These are phyloP conservation scores for Penicillium sp. DNA, from an alignment of 2,329 filamentous ascomycete genomes.

Conservation along the genomic window DNA sequence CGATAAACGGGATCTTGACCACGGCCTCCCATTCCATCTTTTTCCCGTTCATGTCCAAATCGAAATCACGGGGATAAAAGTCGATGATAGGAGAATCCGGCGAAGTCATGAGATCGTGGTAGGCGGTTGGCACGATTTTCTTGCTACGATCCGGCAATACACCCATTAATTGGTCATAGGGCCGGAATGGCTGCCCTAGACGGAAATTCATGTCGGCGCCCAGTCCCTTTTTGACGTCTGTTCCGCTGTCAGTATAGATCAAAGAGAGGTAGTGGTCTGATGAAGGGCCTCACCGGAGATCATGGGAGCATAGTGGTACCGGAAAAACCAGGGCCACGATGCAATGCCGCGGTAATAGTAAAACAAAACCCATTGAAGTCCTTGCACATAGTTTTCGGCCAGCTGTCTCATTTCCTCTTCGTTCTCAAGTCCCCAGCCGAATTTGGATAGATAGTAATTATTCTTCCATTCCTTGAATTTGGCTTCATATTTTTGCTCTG, in stretches of 20 bases:
- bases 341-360: slow-evolving; percentile 98
- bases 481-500: slow-evolving; percentile 78
- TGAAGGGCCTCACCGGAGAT: slow-evolving; percentile 62
- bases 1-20: slow-evolving; percentile 98
- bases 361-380: slow-evolving; percentile 93
- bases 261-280: no score
- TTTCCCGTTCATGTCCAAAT: slow-evolving; percentile 98
- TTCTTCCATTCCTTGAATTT: slow-evolving; percentile 94
- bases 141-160: slow-evolving; percentile 96
- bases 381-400: slow-evolving; percentile 94
- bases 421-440: slow-evolving; percentile 77
- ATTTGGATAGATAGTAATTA: slow-evolving; percentile 85
- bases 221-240: slow-evolving; percentile 82
- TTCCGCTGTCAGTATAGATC: slow-evolving; percentile 9
- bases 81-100: slow-evolving; percentile 88
- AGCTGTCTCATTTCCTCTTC: slow-evolving; percentile 74
- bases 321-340: slow-evolving; percentile 98
- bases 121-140: slow-evolving; percentile 81
- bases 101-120: slow-evolving; percentile 89
- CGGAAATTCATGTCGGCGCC: slow-evolving; percentile 84
- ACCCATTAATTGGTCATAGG: slow-evolving; percentile 96
- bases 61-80: slow-evolving; percentile 95
- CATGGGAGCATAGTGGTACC: slow-evolving; percentile 94
- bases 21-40: slow-evolving; percentile 99
- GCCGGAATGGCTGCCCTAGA: slow-evolving; percentile 88